A percentile compares a stretch with the other conserved stretches of the same genome.
phyloP scores from a whole-genome alignment of 371 early-diverging fungal species.

The Saksenaea vasiformis region DNA sequence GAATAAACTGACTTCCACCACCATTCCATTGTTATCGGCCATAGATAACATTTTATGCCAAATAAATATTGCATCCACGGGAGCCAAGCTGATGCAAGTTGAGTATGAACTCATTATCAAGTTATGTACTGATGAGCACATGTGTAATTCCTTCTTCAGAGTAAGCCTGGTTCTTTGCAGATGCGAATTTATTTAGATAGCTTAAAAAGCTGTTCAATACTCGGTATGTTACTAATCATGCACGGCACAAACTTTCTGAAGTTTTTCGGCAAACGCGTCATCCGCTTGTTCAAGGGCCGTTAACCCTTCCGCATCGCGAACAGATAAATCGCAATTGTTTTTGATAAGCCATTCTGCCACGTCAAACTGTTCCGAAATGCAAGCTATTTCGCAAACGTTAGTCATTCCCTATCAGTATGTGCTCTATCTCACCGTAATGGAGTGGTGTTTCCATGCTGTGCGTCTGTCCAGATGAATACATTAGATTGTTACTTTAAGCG shows the following conservation, averaged over 20 bases:
- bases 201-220: no score
- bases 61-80: no score
- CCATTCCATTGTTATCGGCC: no score
- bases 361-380: slow-evolving; percentile 44
- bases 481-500: not conserved
- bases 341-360: slow-evolving; percentile 29
- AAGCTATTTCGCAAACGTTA: slow-evolving; percentile 24
- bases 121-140: no score
- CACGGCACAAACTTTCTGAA: not conserved
- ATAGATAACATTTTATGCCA: no score
- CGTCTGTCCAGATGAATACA: slow-evolving; percentile 12
- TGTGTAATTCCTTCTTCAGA: no score
- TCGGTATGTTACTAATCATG: no score
- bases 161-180: no score
- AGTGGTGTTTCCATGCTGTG: slow-evolving; percentile 44
- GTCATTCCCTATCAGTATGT: not conserved
- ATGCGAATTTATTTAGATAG: no score
- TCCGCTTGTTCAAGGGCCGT: slow-evolving; percentile 46
- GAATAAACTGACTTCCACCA: no score
- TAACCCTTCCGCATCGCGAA: slow-evolving; percentile 33
- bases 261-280: not conserved
- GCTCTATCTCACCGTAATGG: slow-evolving; percentile 35
- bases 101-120: no score
- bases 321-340: slow-evolving; percentile 25
- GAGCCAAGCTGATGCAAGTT: no score